phyloP scores from a whole-genome alignment of 768 basidiomycete species.

The Coprinopsis sp. region DNA sequence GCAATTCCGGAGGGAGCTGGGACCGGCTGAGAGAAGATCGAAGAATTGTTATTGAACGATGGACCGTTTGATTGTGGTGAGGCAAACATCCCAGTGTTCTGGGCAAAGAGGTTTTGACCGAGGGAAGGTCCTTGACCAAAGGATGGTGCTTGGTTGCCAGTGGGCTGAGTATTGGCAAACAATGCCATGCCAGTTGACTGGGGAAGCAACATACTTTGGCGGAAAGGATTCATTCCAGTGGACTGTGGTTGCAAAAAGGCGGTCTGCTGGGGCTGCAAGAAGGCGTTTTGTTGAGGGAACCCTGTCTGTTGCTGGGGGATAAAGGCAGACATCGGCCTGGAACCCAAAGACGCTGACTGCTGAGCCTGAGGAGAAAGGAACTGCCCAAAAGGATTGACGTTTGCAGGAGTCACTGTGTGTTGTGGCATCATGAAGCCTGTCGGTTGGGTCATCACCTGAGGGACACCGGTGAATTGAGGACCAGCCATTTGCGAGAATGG shows the following conservation, averaged over 20 bases:
- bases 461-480: conserved; percentile 39
- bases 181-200: conserved; percentile 56
- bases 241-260: conserved; percentile 51
- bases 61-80: no score
- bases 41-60: no score
- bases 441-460: conserved; percentile 46
- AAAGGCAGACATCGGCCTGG: conserved; percentile 50
- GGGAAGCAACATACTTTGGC: conserved; percentile 69
- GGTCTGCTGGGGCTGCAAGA: conserved; percentile 21
- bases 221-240: conserved; percentile 78
- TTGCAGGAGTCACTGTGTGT: conserved; percentile 32
- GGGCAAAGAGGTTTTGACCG: conserved; percentile 11
- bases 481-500: conserved; percentile 68
- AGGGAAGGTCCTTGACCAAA: conserved; percentile 15
- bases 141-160: conserved; percentile 13
- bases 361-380: conserved; percentile 31
- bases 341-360: conserved; percentile 24
- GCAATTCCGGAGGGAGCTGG: conserved; percentile 3
- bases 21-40: conserved; percentile 4
- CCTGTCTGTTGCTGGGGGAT: conserved; percentile 40
- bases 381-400: conserved; percentile 42
- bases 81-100: not conserved
- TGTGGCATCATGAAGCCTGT: conserved; percentile 56
- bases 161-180: conserved; percentile 26
- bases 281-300: conserved; percentile 22